Conservation (phyloP, 306 rosid species). For the Adenanthera pavonina region DNA sequence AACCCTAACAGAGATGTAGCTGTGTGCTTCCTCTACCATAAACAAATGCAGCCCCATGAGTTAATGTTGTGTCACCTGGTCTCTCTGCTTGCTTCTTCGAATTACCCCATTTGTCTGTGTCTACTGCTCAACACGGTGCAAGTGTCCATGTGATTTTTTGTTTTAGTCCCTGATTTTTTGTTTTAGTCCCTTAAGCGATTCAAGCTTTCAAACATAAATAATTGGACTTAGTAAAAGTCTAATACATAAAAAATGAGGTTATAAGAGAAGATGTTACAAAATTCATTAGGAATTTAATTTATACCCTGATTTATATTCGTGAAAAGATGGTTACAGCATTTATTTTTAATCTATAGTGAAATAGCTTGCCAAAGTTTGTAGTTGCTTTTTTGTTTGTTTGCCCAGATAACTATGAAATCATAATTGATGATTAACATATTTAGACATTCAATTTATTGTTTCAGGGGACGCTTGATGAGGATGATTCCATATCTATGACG, state of each 20-base stretch:
- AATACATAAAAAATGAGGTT: no score
- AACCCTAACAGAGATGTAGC: constrained; percentile 61
- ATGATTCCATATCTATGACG: constrained; percentile 95
- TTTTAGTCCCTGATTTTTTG: not conserved
- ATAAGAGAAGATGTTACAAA: not conserved
- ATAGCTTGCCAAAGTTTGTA: constrained; percentile 25
- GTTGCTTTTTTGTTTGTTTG: constrained; percentile 32
- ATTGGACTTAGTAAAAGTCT: no score
- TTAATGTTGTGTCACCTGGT: constrained; percentile 53
- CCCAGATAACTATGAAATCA: constrained; percentile 27
- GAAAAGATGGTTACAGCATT: constrained; percentile 35
- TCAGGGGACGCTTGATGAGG: constrained; percentile 88
- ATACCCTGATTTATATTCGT: constrained; percentile 24
- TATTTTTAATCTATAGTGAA: constrained; percentile 30
- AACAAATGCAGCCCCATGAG: constrained; percentile 47
- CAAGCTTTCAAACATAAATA: no score
- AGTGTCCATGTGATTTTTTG: constrained; percentile 22
- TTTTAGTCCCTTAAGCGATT: no score
- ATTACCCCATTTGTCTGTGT: constrained; percentile 44
- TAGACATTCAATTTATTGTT: constrained; percentile 46
- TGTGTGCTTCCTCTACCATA: constrained; percentile 58
- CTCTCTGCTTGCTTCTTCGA: constrained; percentile 25
- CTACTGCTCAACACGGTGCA: constrained; percentile 36
- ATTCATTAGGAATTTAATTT: constrained; percentile 28
- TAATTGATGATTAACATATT: constrained; percentile 14